Percentiles rank a stretch among this genome's conserved stretches.
phyloP scores from a whole-genome alignment of 306 rosid species.

The Prunus kanzakura region DNA sequence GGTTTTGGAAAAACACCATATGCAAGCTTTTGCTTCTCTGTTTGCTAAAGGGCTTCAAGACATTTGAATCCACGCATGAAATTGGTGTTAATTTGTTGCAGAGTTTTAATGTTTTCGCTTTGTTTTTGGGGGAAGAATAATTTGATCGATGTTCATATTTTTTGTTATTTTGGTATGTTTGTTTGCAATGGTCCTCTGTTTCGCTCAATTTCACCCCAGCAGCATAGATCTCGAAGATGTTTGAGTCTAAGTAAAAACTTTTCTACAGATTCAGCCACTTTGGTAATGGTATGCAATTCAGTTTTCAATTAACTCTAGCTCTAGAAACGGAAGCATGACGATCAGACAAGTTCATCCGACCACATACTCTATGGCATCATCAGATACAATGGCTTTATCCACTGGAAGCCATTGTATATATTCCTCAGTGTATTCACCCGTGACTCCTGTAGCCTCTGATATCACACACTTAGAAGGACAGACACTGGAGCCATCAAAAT shows the following conservation, averaged over 20 bases:
- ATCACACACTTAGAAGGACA: not conserved
- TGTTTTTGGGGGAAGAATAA: too few relatives aligned
- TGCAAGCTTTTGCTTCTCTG: too few relatives aligned
- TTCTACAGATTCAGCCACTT: not conserved
- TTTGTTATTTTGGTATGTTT: too few relatives aligned
- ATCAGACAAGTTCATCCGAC: not conserved
- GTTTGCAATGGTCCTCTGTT: too few relatives aligned
- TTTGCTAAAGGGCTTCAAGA: too few relatives aligned
- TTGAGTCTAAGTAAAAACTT: not conserved
- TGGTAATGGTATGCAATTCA: not conserved
- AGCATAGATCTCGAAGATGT: not conserved
- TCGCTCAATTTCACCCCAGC: not conserved
- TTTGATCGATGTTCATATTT: too few relatives aligned
- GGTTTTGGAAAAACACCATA: too few relatives aligned
- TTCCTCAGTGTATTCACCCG: not conserved
- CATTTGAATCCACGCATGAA: too few relatives aligned
- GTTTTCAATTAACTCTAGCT: not conserved
- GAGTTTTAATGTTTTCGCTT: too few relatives aligned
- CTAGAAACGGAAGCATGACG: not conserved
- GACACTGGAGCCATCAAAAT: not conserved
- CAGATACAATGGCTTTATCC: not conserved
- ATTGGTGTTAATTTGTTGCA: too few relatives aligned
- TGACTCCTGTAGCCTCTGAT: too few relatives aligned
- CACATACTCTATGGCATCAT: not conserved
- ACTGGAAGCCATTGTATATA: too few relatives aligned